Evolutionary conservation across 192 early-diverging fungal genomes (phyloP).

Genomic region (Coemansia sp.): DNA sequence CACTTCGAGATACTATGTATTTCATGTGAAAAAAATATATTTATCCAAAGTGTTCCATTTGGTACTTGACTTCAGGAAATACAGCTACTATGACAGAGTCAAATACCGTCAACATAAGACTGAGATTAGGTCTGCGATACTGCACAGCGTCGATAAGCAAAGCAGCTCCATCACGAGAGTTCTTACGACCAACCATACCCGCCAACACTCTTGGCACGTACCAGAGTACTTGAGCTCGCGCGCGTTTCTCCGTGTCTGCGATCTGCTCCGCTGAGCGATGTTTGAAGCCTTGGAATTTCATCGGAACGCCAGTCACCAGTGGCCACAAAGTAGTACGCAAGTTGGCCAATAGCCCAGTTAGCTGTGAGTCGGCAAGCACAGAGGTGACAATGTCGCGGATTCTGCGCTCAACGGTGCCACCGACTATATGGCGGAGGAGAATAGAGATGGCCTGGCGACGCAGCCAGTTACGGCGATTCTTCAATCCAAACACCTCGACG

Average conservation of each 20-base stretch:
- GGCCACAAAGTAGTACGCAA: constrained; percentile 53
- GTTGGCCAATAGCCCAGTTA: constrained; percentile 25
- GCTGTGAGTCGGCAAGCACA: constrained; percentile 22
- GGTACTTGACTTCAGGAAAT: constrained; percentile 69
- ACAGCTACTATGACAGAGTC: constrained; percentile 72
- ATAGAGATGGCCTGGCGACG: constrained; percentile 84
- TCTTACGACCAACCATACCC: constrained; percentile 80
- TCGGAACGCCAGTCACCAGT: neutral
- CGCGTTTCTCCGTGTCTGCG: constrained; percentile 37
- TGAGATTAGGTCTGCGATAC: constrained; percentile 74
- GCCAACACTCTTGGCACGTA: constrained; percentile 73
- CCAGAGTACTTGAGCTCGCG: constrained; percentile 60
- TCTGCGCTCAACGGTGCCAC: constrained; percentile 83
- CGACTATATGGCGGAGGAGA: constrained; percentile 84
- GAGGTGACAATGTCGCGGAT: constrained; percentile 20
- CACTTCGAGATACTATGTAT: constrained; percentile 35
- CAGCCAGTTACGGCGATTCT: constrained; percentile 85
- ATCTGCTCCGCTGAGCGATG: constrained; percentile 20
- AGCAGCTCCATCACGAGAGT: constrained; percentile 74
- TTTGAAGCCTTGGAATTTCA: constrained; percentile 12
- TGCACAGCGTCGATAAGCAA: constrained; percentile 75
- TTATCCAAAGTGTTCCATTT: constrained; percentile 9
- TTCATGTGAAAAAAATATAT: constrained; percentile 20
- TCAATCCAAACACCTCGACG: constrained; percentile 92
- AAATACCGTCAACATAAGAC: constrained; percentile 72